Evolutionary conservation across 805 yeast species (phyloP), one percentile per base, ranked within the genome.

Genomic region (Hanseniaspora lindneri): DNA sequence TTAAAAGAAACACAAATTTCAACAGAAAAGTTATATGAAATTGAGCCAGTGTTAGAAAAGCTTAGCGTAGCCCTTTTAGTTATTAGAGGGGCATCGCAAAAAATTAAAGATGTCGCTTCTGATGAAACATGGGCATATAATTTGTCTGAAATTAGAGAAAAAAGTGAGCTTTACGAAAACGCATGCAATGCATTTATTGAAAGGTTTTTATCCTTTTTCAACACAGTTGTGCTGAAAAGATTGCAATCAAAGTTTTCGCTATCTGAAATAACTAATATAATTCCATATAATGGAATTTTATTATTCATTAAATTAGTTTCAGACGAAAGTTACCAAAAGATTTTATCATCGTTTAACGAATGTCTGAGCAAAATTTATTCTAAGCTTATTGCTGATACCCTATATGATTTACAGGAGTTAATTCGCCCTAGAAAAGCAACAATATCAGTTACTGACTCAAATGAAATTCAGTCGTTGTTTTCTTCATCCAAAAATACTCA

Each of bases 101-200:
- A 27, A 2, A 27, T 17, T 20, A 21, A 23, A 6, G 55, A 56
- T 23, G 69, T 63, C 19, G 70, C 67, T 10, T 60, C 65, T 40
- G 70, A 70, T 50, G 69, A 69, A 21, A 17, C 37, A 7, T 44
- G 49, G 49, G 42, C 39, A 23, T 28, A 29, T n/a, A 44, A 35
- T 48, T 60, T 81, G 51, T 76, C 79, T 33, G 71, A 74, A 17
- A 81, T 86, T 85, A 71, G 70, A 52, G 86, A 83, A 56, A 79
- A 81, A 56, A 72, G 77, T 51, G 65, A 68, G 14, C 71, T 68
- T 4, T 83, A 81, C 58, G 84, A 79, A 55, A 59, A 64, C 19
- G 77, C 77, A 0, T 69, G 81, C 1, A 55, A 59, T 2, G 62
- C 66, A 4, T 83, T 86, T 56, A 60, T 76, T 29, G 60, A 58